Evolutionary conservation across 768 basidiomycete species (phyloP), one percentile per base, ranked within the genome.

Genomic region (Mycena alexandri): DNA sequence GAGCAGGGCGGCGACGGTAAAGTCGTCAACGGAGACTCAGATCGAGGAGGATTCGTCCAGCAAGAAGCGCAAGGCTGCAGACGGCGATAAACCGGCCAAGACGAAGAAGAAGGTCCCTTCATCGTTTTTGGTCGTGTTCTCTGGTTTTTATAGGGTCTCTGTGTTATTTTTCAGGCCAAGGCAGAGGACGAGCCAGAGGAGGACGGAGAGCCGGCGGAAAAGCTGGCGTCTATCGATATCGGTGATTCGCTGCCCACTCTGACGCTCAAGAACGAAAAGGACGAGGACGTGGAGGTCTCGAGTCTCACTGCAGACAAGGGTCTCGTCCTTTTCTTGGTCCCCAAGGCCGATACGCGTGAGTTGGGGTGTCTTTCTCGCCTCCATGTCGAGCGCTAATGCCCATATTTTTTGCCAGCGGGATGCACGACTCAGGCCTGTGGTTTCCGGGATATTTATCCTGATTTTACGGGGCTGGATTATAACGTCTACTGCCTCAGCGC

Each of bases 361-460:
- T 78, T 4, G 29, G 44, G 22, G 46, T 33, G 29, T 61, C 68
- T 58, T 22, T 71, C 42, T 24, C 43, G 61, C 43, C 34, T 10
- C 22, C 38, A 16, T 52, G 34, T 12, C 57, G 8, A 34, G 24
- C 21, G 34, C 59, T 68, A 24, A 51, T 24, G 25, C 22, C 13
- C n/a, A n/a, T n/a, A 48, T 64, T 58, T 53, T 54, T 29, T 22
- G 56, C 11, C 67, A 93, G 93, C 92, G 59, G 95, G 96, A 36
- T 98, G 96, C 81, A 98, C 95, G 4, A 90, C 81, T 41, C 96
- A 98, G 77, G 96, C 96, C 0, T 98, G 96, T 76, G 93, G 90
- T 5, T 99, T 93, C 85, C 86, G 95, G 21, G 96, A 98, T 76
- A 83, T 83, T 58, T 93, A 92, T 76, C 86, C 89, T 6, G 90